Conservation (phyloP, 139 green algal genomes). For the Ulvella scutata region DNA sequence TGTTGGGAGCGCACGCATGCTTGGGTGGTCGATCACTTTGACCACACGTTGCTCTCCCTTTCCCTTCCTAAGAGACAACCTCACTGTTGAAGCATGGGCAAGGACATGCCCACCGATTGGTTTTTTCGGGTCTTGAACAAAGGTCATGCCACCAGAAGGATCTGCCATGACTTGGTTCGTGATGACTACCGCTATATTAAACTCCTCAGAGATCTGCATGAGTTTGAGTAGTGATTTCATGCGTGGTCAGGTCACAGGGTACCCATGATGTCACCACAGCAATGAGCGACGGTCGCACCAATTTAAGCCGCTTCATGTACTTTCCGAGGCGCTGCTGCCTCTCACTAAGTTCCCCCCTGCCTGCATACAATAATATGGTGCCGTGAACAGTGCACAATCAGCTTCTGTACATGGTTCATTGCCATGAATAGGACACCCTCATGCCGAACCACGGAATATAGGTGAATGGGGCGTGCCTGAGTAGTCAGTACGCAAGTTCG, state of each 20-base stretch:
- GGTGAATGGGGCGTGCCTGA: constrained; percentile 7
- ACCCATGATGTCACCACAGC: not conserved
- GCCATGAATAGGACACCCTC: too few relatives aligned
- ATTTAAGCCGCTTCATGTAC: constrained; percentile 26
- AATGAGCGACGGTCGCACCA: not conserved
- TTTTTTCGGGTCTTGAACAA: constrained; percentile 78
- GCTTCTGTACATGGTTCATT: too few relatives aligned
- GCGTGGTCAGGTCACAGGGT: not conserved
- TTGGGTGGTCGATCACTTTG: constrained; percentile 52
- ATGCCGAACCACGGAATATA: too few relatives aligned
- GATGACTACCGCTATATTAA: constrained; percentile 73
- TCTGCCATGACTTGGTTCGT: constrained; percentile 58
- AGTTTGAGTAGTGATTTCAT: not conserved
- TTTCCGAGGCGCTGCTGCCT: constrained; percentile 75
- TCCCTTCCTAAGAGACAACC: constrained; percentile 59
- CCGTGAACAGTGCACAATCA: too few relatives aligned
- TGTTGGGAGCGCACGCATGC: constrained; percentile 3
- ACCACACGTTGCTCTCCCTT: constrained; percentile 73
- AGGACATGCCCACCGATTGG: constrained; percentile 48
- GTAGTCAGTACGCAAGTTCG: constrained; percentile 75
- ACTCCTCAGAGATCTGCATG: constrained; percentile 69
- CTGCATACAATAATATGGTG: not conserved
- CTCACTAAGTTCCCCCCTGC: constrained; percentile 78
- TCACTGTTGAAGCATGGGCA: constrained; percentile 59
- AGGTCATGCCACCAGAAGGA: constrained; percentile 37